These are phyloP conservation scores for Dothidotthia symphoricarpi DNA, from an alignment of 2,329 filamentous ascomycete species.

Conservation along the genomic window DNA sequence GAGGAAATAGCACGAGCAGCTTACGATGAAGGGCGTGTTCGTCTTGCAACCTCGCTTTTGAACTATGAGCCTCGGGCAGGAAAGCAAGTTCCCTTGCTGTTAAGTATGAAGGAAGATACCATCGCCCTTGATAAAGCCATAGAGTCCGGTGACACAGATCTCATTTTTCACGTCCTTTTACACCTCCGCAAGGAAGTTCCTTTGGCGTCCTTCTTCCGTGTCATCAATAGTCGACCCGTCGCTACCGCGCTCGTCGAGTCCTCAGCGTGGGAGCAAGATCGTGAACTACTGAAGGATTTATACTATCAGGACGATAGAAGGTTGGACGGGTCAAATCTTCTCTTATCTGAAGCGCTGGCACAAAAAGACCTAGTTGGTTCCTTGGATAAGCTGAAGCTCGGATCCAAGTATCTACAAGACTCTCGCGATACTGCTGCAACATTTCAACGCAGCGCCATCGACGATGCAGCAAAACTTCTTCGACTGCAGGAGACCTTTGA, in stretches of 20 bases:
- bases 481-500: slow-evolving; percentile 86
- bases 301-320: slow-evolving; percentile 97
- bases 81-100: slow-evolving; percentile 88
- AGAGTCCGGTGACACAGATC: slow-evolving; percentile 89
- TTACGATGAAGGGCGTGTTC: slow-evolving; percentile 85
- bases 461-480: slow-evolving; percentile 76
- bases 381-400: slow-evolving; percentile 83
- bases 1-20: slow-evolving; percentile 90
- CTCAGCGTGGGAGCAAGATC: slow-evolving; percentile 74
- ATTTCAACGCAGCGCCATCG: slow-evolving; percentile 71
- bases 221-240: slow-evolving; percentile 79
- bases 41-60: slow-evolving; percentile 85
- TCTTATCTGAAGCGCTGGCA: slow-evolving; percentile 77
- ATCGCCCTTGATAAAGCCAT: slow-evolving; percentile 95
- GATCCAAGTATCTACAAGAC: slow-evolving; percentile 78
- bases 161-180: slow-evolving; percentile 84
- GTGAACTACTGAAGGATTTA: slow-evolving; percentile 82
- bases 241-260: slow-evolving; percentile 89
- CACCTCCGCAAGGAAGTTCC: slow-evolving; percentile 88
- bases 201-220: slow-evolving; percentile 86
- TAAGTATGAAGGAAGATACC: slow-evolving; percentile 94
- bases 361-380: slow-evolving; percentile 69
- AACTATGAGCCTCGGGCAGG: slow-evolving; percentile 93
- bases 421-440: slow-evolving; percentile 70
- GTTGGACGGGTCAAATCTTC: slow-evolving; percentile 81